A percentile compares a stretch with the other conserved stretches of the same genome.
phyloP scores from a whole-genome alignment of 306 rosid species.

The Acacia melanoxylon region DNA sequence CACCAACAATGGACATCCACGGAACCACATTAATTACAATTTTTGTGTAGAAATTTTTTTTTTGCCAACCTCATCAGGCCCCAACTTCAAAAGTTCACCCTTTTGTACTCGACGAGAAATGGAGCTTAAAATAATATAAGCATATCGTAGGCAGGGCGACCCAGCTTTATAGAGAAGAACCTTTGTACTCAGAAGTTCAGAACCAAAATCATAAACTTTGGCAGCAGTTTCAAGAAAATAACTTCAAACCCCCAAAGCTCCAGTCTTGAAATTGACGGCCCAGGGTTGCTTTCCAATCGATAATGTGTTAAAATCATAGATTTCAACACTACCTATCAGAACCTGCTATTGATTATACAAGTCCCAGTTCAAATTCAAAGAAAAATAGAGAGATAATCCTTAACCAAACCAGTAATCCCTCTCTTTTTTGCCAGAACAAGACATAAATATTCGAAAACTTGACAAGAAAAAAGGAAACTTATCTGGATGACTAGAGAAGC shows the following conservation, averaged over 20 bases:
- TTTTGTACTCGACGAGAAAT: too few relatives aligned
- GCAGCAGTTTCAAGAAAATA: background rate
- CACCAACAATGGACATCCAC: too few relatives aligned
- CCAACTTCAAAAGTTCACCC: too few relatives aligned
- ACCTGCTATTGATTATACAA: conserved; percentile 27
- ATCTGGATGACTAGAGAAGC: background rate
- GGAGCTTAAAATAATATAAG: too few relatives aligned
- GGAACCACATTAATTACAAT: too few relatives aligned
- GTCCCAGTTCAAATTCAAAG: conserved; percentile 35
- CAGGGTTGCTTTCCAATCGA: background rate
- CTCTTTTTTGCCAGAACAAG: conserved; percentile 19
- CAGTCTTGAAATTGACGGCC: too few relatives aligned
- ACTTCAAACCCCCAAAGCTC: too few relatives aligned
- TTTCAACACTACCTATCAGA: conserved; percentile 25
- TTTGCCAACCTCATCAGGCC: too few relatives aligned
- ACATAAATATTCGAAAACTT: conserved; percentile 3
- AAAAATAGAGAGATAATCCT: background rate
- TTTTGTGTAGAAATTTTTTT: too few relatives aligned
- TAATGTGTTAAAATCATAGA: background rate
- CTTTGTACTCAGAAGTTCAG: background rate
- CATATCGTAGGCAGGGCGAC: too few relatives aligned
- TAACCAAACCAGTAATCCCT: background rate
- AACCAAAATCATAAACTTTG: background rate
- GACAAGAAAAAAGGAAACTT: background rate
- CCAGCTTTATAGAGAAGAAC: too few relatives aligned